Evolutionary conservation across 2,329 filamentous ascomycete species (phyloP), one percentile per base, ranked within the genome.

Genomic region (Huntiella moniliformis): DNA sequence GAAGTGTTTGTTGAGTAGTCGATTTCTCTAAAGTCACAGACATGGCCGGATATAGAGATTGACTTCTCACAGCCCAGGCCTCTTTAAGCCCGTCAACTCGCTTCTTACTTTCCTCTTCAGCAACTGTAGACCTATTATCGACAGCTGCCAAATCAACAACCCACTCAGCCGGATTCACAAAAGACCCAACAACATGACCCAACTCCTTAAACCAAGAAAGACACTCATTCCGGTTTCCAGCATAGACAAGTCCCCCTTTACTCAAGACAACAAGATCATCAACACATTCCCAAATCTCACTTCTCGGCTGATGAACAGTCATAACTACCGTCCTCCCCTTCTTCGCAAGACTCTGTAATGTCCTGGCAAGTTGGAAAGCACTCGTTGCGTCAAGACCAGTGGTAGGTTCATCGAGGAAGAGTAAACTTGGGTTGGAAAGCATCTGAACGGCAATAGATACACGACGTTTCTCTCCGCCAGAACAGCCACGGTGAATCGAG

Each of bases 351-450:
- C 62, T 65, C 55, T 84, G 83, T 6, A 86, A 60, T 0, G 79
- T 85, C 31, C 74, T 67, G 0, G 86, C 67, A 0, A 87, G 68
- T 52, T 85, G 80, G 53, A 75, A 83, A 0, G 82, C 82, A 55
- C 77, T 84, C 1, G 79, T 83, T 0, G 81, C 79, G 60, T 87
- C 82, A 5, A 87, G 65, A 1, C 79, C 80, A 1, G 81, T 86
- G 0, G 82, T 87, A 0, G 82, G 81, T 54, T 87, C 82, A 54
- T 88, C 82, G 16, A 85, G 68, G 57, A 84, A 86, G 5, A 87
- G 61, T 1, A 87, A 70, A 4, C 79, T 83, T 1, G 82, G 82
- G 55, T 86, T 87, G 4, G 79, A 75, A n/a, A 87, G 64, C 47
- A 87, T 66, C 58, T 86, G 82, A 4, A 87, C 80, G 2, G 80